Conservation (phyloP, 2,329 filamentous ascomycete genomes). For the Beauveria scarabaeidicola region DNA sequence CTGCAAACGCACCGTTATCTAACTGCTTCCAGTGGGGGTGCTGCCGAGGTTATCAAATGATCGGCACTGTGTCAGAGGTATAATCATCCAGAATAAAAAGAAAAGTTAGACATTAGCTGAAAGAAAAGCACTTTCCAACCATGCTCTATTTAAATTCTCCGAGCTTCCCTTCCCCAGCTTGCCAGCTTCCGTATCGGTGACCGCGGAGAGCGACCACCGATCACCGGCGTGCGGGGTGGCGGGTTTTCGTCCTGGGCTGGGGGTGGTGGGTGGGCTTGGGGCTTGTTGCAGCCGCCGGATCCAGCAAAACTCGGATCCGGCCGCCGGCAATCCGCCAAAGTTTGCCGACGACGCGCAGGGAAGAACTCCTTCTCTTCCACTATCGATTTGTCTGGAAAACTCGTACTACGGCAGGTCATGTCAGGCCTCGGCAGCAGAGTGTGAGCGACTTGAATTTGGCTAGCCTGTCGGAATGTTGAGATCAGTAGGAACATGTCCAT, state of each 20-base stretch:
- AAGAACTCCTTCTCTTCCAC: neutral
- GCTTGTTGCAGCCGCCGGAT: neutral
- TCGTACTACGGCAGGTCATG: too few species aligned
- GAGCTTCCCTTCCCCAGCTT: neutral
- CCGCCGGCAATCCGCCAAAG: neutral
- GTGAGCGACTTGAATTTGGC: too few species aligned
- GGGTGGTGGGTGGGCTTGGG: neutral
- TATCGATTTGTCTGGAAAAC: too few species aligned
- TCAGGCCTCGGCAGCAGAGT: too few species aligned
- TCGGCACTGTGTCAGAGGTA: neutral
- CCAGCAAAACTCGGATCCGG: neutral
- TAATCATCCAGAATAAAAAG: neutral
- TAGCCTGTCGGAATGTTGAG: neutral
- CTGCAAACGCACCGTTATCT: too few species aligned
- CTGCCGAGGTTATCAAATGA: neutral
- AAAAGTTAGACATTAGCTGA: neutral
- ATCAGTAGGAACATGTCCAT: too few species aligned
- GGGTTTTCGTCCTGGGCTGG: neutral
- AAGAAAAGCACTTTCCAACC: neutral
- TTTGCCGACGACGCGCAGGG: neutral
- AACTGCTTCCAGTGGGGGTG: neutral
- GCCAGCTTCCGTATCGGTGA: neutral
- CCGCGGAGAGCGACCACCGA: too few species aligned
- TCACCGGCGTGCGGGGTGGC: constrained; percentile 1
- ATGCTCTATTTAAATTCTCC: neutral